Conservation (phyloP, 2,329 filamentous ascomycete species). For the Iodosphaeria phyllophila region DNA sequence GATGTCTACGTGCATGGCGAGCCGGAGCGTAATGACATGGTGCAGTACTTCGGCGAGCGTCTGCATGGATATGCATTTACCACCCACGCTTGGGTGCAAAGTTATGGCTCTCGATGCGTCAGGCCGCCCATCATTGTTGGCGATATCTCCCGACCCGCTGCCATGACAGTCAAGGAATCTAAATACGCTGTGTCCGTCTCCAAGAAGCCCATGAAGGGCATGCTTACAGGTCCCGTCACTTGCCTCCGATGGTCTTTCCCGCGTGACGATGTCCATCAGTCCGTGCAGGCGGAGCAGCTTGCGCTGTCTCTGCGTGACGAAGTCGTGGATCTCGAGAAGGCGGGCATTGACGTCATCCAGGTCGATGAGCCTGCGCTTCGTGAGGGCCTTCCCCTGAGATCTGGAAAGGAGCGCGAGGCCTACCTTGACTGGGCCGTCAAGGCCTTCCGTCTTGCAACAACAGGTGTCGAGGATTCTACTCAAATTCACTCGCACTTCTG, state of each 20-base stretch:
- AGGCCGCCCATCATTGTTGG: slow-evolving; percentile 96
- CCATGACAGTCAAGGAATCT: slow-evolving; percentile 99
- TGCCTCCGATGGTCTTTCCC: slow-evolving; percentile 99
- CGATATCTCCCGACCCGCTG: slow-evolving; percentile 88
- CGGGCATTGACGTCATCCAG: slow-evolving; percentile 94
- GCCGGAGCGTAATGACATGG: slow-evolving; percentile 99
- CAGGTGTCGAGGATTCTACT: slow-evolving; percentile 84
- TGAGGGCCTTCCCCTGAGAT: slow-evolving; percentile 94
- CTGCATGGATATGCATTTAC: slow-evolving; percentile 96
- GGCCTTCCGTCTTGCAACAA: slow-evolving; percentile 90
- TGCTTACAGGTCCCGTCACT: slow-evolving; percentile 98
- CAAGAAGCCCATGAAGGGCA: slow-evolving; percentile 99
- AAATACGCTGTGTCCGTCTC: slow-evolving; percentile 94
- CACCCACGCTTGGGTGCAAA: slow-evolving; percentile 97
- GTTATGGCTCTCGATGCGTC: slow-evolving; percentile 94
- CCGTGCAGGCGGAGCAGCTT: slow-evolving; percentile 95
- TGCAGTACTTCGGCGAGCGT: slow-evolving; percentile 98
- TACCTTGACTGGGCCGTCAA: slow-evolving; percentile 97
- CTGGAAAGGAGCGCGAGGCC: slow-evolving; percentile 84
- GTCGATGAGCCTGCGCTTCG: slow-evolving; percentile 97
- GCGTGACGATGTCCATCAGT: slow-evolving; percentile 98
- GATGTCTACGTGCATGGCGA: slow-evolving; percentile 98
- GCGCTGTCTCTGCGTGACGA: slow-evolving; percentile 96
- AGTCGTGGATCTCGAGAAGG: slow-evolving; percentile 93
- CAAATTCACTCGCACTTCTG: slow-evolving; percentile 99